Percentiles rank a stretch among this genome's conserved stretches.
These are phyloP conservation scores for Rhodotorula mucilaginosa DNA, from an alignment of 1,284 basidiomycete species.

Conservation along the genomic window DNA sequence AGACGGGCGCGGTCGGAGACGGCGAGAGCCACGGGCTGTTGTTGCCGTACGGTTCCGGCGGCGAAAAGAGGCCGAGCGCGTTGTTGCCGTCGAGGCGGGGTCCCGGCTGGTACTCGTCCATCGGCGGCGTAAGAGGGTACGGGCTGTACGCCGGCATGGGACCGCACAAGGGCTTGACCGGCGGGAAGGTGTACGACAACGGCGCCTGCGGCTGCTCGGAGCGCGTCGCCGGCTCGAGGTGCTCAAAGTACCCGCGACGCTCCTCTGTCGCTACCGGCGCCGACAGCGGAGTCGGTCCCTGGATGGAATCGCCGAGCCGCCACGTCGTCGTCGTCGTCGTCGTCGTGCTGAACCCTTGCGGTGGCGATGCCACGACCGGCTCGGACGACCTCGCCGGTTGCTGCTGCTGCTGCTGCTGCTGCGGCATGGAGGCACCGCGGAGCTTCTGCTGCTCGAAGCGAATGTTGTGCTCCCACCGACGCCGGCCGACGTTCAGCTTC, in stretches of 20 bases:
- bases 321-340: background rate
- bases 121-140: conserved; percentile 20
- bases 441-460: conserved; percentile 5
- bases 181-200: background rate
- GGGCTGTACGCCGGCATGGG: background rate
- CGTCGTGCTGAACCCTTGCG: background rate
- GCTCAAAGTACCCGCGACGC: background rate
- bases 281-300: background rate
- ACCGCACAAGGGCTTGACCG: background rate
- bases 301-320: background rate
- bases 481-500: background rate
- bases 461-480: conserved; percentile 3
- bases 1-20: background rate
- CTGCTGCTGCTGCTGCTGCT: background rate
- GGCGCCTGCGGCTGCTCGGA: too few species aligned
- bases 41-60: background rate
- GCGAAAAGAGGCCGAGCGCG: background rate
- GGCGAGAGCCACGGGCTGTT: background rate
- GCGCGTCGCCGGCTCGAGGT: background rate
- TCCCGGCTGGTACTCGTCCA: background rate
- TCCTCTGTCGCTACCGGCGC: background rate
- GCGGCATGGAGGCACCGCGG: background rate
- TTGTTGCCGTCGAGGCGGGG: conserved; percentile 1
- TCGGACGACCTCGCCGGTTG: background rate
- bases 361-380: background rate